Evolutionary conservation across 116 monocot genomes (phyloP).

Genomic region (Iris pallida): DNA sequence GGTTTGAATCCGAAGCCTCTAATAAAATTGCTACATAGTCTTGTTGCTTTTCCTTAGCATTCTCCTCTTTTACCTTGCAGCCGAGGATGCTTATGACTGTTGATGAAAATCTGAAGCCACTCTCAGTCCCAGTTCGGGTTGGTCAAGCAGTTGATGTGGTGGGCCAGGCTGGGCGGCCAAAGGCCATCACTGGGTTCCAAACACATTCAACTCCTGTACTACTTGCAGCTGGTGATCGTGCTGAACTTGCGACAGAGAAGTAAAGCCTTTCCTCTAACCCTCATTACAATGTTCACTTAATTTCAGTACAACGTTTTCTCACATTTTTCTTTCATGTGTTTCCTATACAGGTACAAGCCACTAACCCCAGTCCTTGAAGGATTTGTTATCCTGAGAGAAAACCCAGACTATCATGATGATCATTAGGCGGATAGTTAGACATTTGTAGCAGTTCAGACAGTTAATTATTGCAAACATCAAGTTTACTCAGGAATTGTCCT

Average conservation of each 20-base stretch:
- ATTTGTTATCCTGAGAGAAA: slow-evolving; percentile 85
- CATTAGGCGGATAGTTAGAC: slow-evolving; percentile 11
- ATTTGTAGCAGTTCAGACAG: no score
- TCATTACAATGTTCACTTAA: no score
- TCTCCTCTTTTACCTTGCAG: slow-evolving; percentile 25
- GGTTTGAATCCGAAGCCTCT: slow-evolving; percentile 24
- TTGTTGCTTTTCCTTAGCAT: no score
- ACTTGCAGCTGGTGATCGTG: slow-evolving; percentile 92
- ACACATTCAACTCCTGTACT: slow-evolving; percentile 93
- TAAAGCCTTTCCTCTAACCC: slow-evolving; percentile 13
- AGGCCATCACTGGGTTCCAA: slow-evolving; percentile 98
- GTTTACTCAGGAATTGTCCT: no score
- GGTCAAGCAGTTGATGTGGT: slow-evolving; percentile 98
- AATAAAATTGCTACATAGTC: background rate
- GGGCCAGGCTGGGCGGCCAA: slow-evolving; percentile 86
- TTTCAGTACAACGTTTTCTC: no score
- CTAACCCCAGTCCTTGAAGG: slow-evolving; percentile 70
- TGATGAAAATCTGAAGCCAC: slow-evolving; percentile 84
- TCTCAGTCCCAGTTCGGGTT: slow-evolving; percentile 80
- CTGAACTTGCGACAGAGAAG: slow-evolving; percentile 96
- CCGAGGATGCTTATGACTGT: slow-evolving; percentile 98
- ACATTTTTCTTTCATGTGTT: no score
- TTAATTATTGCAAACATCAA: no score
- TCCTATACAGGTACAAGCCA: slow-evolving; percentile 61
- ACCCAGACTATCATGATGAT: slow-evolving; percentile 76